These are phyloP conservation scores for Torulaspora indica DNA, from an alignment of 805 yeast species.

Conservation along the genomic window DNA sequence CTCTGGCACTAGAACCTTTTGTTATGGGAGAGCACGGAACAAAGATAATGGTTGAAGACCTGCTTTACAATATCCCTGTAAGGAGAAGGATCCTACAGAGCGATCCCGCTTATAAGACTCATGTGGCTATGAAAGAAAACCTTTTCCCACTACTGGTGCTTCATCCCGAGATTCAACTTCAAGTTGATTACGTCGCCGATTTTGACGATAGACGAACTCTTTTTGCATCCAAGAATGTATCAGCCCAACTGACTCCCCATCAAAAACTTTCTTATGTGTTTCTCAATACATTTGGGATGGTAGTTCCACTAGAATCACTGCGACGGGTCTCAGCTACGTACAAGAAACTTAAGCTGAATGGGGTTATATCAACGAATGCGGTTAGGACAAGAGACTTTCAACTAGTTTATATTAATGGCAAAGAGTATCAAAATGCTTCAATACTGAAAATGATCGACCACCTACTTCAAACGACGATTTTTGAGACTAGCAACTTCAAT, in stretches of 20 bases:
- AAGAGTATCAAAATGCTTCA: constrained; percentile 27
- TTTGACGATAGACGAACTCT: constrained; percentile 2
- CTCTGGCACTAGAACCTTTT: constrained; percentile 4
- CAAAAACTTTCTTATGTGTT: constrained; percentile 7
- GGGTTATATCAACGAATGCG: constrained; percentile 40
- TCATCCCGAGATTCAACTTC: constrained; percentile 17
- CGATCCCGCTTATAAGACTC: constrained; percentile 12
- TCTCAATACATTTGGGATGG: constrained; percentile 17
- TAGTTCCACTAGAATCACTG: constrained; percentile 17
- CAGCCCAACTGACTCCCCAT: constrained; percentile 1
- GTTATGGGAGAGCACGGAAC: constrained; percentile 21
- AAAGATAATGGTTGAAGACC: constrained; percentile 15
- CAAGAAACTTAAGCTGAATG: constrained; percentile 32
- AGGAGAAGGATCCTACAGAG: constrained; percentile 18
- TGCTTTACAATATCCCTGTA: constrained; percentile 30
- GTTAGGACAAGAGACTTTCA: constrained; percentile 40
- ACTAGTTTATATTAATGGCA: constrained; percentile 43
- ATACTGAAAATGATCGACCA: constrained; percentile 19
- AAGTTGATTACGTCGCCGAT: constrained; percentile 8
- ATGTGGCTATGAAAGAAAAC: constrained; percentile 16
- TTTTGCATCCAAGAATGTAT: constrained; percentile 8
- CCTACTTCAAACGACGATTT: constrained; percentile 22
- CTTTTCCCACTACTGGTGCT: constrained; percentile 22
- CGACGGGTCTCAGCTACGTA: constrained; percentile 20
- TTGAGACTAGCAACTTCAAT: constrained; percentile 11